Evolutionary conservation across 768 basidiomycete genomes (phyloP).

Genomic region (Mycena latifolia): DNA sequence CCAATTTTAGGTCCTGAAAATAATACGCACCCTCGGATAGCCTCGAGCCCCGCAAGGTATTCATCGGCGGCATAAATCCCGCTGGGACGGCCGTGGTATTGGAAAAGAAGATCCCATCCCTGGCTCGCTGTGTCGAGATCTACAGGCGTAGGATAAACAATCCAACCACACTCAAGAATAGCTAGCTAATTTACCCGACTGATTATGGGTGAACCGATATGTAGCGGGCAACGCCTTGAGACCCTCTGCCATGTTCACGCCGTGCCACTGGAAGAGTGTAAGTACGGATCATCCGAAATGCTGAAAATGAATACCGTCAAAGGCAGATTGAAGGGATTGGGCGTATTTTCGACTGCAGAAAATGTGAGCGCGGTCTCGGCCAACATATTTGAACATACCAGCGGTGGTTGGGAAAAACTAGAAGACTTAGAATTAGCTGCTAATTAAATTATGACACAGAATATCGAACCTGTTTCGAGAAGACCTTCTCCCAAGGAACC

Average conservation of each 20-base stretch:
- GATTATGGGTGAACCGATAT: conserved; percentile 67
- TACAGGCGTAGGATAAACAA: conserved; percentile 30
- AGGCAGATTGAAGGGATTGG: conserved; percentile 61
- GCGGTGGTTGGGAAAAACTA: conserved; percentile 61
- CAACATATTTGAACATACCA: conserved; percentile 36
- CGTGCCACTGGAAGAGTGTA: conserved; percentile 59
- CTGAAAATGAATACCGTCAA: conserved; percentile 45
- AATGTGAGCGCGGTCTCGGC: neutral
- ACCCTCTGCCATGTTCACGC: conserved; percentile 70
- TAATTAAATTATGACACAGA: neutral
- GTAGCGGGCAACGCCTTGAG: conserved; percentile 67
- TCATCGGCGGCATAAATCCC: conserved; percentile 70
- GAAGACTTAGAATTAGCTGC: neutral
- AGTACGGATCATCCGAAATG: conserved; percentile 1
- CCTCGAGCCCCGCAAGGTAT: conserved; percentile 67
- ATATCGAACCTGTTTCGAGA: conserved; percentile 52
- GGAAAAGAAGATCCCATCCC: conserved; percentile 68
- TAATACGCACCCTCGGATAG: conserved; percentile 59
- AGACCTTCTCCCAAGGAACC: conserved; percentile 68
- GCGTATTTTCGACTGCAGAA: conserved; percentile 44
- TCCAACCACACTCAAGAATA: neutral
- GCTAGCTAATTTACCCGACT: conserved; percentile 58
- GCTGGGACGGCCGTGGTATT: conserved; percentile 69
- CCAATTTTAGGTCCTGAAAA: neutral
- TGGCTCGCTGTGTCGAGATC: conserved; percentile 63